phyloP scores from a whole-genome alignment of 1,284 basidiomycete genomes.

The Retiboletus fuscus region DNA sequence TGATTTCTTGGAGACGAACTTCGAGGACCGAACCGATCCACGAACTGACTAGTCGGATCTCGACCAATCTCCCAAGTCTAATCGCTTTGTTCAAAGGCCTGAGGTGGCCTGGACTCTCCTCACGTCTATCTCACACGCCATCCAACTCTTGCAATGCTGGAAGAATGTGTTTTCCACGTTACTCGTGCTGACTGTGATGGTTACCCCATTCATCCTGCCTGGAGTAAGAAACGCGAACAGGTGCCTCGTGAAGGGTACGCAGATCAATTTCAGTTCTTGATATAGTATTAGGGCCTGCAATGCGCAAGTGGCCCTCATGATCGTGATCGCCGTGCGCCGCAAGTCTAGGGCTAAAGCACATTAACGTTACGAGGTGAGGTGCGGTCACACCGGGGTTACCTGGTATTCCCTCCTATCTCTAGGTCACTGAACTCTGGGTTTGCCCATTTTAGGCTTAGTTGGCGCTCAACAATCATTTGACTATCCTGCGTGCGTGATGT shows the following conservation, averaged over 20 bases:
- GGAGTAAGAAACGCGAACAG: conserved; percentile 4
- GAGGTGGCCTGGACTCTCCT: background rate
- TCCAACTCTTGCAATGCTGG: background rate
- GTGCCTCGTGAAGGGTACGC: conserved; percentile 13
- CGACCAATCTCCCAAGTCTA: background rate
- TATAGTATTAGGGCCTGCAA: background rate
- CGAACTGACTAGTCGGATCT: background rate
- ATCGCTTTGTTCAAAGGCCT: background rate
- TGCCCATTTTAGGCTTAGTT: conserved; percentile 7
- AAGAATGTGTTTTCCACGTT: conserved; percentile 4
- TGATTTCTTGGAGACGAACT: background rate
- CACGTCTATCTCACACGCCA: background rate
- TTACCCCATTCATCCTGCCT: too few relatives aligned
- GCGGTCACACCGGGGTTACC: conserved; percentile 3
- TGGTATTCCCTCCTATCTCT: conserved; percentile 4
- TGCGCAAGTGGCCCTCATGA: conserved; percentile 8
- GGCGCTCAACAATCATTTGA: conserved; percentile 7
- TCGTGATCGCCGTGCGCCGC: conserved; percentile 13
- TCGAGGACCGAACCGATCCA: background rate
- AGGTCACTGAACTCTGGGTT: background rate
- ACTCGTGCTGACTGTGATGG: conserved; percentile 1
- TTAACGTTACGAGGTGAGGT: conserved; percentile 16
- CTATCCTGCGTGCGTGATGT: background rate
- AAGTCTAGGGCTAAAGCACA: conserved; percentile 3
- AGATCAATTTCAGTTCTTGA: background rate